Evolutionary conservation across 2,329 filamentous ascomycete species (phyloP), one percentile per base, ranked within the genome.

Genomic region (Neonectria magnoliae): DNA sequence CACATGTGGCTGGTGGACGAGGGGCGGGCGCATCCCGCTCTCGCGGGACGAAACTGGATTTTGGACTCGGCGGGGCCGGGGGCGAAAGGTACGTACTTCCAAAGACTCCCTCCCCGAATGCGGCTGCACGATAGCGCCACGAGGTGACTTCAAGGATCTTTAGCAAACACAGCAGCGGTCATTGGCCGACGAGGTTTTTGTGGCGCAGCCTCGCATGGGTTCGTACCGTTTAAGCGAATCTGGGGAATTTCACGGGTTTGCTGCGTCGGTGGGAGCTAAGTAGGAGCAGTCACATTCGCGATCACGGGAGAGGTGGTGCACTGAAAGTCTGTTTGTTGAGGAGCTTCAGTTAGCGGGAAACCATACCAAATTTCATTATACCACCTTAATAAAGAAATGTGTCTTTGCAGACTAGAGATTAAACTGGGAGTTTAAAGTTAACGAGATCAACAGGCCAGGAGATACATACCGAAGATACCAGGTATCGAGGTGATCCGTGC

Each of bases 401-500:
- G 2, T n/a, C 31, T 33, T 51, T 48, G 4, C 6, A 50, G n/a
- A 14, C 11, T 18, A 20, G 10, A 11, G 29, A 33, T 20, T 14
- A 10, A n/a, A 13, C 31, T 22, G 29, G 9, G 10, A 22, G 6
- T 33, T 11, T 3, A 20, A 33, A 20, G 18, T 13, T n/a, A 20
- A 51, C 27, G n/a, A 36, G n/a, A 51, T 33, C 38, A 51, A n/a
- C 29, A 20, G 31, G 22, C 11, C 29, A 22, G 22, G n/a, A 33
- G 47, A 51, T 51, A 33, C 47, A 51, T 51, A 33, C 47, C 25
- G 29, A 11, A 50, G 47, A 67, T 68, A 63, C 71, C 48, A 31
- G 27, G n/a, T 66, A 63, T 62, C 51, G 52, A 64, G 53, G 63
- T 73, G 68, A 68, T 73, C 71, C 69, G 66, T 73, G 58, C 70